Evolutionary conservation across 2,329 filamentous ascomycete genomes (phyloP), one percentile per base, ranked within the genome.

Genomic region (Aureobasidium sp.): DNA sequence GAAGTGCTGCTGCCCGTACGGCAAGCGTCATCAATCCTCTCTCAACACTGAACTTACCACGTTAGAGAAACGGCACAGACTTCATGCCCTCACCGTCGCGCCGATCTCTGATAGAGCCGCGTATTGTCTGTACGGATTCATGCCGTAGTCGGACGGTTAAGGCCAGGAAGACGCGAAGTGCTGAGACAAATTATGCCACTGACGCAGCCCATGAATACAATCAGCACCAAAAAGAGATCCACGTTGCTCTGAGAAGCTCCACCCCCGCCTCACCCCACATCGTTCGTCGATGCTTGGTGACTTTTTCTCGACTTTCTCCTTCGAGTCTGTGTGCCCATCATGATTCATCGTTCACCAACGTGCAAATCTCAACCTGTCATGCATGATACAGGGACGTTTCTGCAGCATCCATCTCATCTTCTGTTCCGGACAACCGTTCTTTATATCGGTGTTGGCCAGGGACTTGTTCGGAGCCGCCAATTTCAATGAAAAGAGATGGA

Each of bases 181-280:
- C 35, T 40, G 49, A 40, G 49, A 53, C 49, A 53, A 40, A 53
- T 27, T 53, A 40, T 53, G 49, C 49, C 49, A 29, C 49, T 53
- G 33, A 53, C 49, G 49, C 49, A 53, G 49, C 15, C 13, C n/a
- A 19, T 13, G 38, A 21, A 21, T 7, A 42, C 38, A 21, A 21
- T 9, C 43, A 7, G 5, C 17, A 9, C 31, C 47, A 23, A 50
- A 35, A 37, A 7, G 17, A 37, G 29, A 25, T 23, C 17, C 29
- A 53, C n/a, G 35, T 50, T 29, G 46, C n/a, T 23, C 11, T 49
- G 3, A 21, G 10, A 21, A 50, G 29, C 27, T 53, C 49, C 49
- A 53, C 49, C 49, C 49, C 49, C 49, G 40, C 49, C 23, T 50
- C 47, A 35, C 47, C 49, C 49, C 49, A 27, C 49, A 53, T 35